Evolutionary conservation across 108 stramenopile species (phyloP), one percentile per base, ranked within the genome.

Genomic region (Cyclotella cryptica): DNA sequence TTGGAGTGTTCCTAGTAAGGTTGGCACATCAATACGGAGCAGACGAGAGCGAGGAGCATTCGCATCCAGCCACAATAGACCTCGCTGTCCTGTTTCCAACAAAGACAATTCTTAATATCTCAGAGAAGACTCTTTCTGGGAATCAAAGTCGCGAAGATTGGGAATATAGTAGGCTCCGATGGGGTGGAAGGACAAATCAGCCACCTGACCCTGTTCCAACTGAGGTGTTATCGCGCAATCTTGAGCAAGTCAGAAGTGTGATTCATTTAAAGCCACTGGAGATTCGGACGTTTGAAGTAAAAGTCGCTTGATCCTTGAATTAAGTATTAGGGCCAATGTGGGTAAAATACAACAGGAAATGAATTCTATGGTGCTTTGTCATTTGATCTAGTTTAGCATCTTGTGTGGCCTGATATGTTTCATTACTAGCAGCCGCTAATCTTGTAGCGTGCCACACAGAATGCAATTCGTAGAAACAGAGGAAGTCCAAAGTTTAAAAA

Each of bases 11-110:
- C 55, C 59, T 96, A 54, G 43, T 93, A 22, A 94, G 97, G n/a
- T 65, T 98, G n/a, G 95, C 86, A 10, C 97, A 98, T 87, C 93
- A 96, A 73, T 97, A 90, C 67, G 94, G 80, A 11, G 22, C 55
- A 26, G 88, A 86, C 26, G 97, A 97, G 63, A 83, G 90, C 77
- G 39, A 69, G 3, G 55, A 72, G 27, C 68, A 89, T 9, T 89
- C 93, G 24, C 30, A 68, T 41, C 87, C 89, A 0, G 91, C 79
- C 17, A 41, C 47, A 41, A 75, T 95, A 28, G 87, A 96, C 71
- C 68, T 97, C 26, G 39, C 62, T 10, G 30, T 54, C 24, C 54
- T 87, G 15, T 73, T 89, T 49, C 66, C 69, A 18, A 60, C 73
- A 39, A 62, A 78, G 27, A 46, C 59, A 9, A 47, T 92, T 45